Evolutionary conservation across 768 basidiomycete genomes (phyloP).

Genomic region (Brasilioporus rufonigricans): DNA sequence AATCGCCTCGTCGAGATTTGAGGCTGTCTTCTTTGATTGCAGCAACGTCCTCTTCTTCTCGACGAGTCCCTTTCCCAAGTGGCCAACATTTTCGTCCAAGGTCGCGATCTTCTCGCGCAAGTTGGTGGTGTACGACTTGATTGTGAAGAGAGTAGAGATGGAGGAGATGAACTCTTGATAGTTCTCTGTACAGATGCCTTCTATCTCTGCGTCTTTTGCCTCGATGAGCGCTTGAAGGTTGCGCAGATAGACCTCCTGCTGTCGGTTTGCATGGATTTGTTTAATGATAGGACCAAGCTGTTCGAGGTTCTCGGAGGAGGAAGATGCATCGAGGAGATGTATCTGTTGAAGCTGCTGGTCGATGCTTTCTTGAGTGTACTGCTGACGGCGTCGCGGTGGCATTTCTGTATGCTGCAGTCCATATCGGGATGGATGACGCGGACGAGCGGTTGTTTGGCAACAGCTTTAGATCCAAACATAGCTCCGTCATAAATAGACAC

Average conservation of each 20-base stretch:
- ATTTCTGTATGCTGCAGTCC: slow-evolving; percentile 37
- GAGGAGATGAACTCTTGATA: slow-evolving; percentile 98
- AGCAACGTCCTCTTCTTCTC: slow-evolving; percentile 92
- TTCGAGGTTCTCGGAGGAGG: slow-evolving; percentile 91
- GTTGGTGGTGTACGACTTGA: slow-evolving; percentile 94
- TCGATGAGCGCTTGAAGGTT: slow-evolving; percentile 86
- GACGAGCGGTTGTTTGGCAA: slow-evolving; percentile 39
- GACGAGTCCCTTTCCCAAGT: slow-evolving; percentile 82
- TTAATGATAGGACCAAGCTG: slow-evolving; percentile 94
- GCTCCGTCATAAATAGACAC: background rate
- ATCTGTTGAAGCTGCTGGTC: slow-evolving; percentile 92
- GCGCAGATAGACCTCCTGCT: slow-evolving; percentile 87
- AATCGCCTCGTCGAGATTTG: slow-evolving; percentile 94
- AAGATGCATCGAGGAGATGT: slow-evolving; percentile 82
- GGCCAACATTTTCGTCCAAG: slow-evolving; percentile 83
- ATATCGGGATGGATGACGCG: slow-evolving; percentile 11
- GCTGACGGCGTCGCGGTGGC: slow-evolving; percentile 71
- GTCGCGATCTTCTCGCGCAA: slow-evolving; percentile 89
- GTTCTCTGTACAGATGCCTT: slow-evolving; percentile 92
- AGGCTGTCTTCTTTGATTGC: slow-evolving; percentile 88
- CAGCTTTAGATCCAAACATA: slow-evolving; percentile 35
- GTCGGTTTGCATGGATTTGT: slow-evolving; percentile 83
- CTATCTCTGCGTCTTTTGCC: slow-evolving; percentile 94
- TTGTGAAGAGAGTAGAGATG: slow-evolving; percentile 92
- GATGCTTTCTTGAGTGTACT: slow-evolving; percentile 79